Percentiles rank a stretch among this genome's conserved stretches.
phyloP scores from a whole-genome alignment of 1,284 basidiomycete genomes.

The Marasmius tenuissimus region DNA sequence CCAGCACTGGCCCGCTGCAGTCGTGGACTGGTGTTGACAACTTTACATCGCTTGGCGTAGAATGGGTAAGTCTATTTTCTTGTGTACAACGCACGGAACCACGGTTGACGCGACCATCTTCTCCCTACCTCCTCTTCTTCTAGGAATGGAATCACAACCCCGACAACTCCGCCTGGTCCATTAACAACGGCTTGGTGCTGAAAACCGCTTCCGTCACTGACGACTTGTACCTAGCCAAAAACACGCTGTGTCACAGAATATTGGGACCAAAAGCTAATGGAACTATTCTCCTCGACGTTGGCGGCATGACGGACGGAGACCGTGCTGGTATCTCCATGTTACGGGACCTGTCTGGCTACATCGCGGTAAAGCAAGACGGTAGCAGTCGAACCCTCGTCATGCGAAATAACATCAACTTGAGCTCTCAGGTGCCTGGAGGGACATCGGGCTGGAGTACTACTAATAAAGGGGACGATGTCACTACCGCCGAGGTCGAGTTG shows the following conservation, averaged over 20 bases:
- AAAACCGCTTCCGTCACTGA: constrained; percentile 21
- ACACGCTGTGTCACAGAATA: constrained; percentile 25
- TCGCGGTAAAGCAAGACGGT: constrained; percentile 20
- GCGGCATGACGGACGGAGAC: constrained; percentile 23
- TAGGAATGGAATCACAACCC: constrained; percentile 30
- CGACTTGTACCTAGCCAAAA: constrained; percentile 25
- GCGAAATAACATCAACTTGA: constrained; percentile 22
- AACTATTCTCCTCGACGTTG: constrained; percentile 22
- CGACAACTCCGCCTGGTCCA: constrained; percentile 20
- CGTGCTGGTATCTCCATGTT: constrained; percentile 25
- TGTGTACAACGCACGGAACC: too few species aligned
- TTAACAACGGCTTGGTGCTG: constrained; percentile 21
- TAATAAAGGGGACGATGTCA: constrained; percentile 18
- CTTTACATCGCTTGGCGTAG: constrained; percentile 19
- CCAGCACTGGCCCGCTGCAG: constrained; percentile 8
- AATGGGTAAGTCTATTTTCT: constrained; percentile 1
- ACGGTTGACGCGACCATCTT: too few species aligned
- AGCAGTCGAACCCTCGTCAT: constrained; percentile 15
- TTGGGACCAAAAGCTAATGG: constrained; percentile 23
- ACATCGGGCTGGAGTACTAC: constrained; percentile 18
- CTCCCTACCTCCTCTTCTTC: too few species aligned
- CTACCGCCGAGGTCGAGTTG: constrained; percentile 14
- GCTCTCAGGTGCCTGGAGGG: not conserved
- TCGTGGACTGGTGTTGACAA: constrained; percentile 17
- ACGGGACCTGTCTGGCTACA: constrained; percentile 23